phyloP scores from a whole-genome alignment of 495 filamentous ascomycete genomes.

The Penicillium bovifimosum region DNA sequence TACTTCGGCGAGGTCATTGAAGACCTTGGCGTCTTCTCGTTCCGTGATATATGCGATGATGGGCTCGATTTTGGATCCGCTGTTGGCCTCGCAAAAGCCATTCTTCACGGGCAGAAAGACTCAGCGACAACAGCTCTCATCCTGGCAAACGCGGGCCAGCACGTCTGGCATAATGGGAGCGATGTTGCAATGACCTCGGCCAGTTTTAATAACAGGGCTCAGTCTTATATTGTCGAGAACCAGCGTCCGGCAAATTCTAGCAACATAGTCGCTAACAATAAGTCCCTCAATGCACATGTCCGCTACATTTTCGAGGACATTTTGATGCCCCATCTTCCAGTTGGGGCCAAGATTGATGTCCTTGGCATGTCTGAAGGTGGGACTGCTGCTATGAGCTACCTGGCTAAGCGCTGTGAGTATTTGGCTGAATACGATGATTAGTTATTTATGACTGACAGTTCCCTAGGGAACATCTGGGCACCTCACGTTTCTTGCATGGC shows the following conservation, averaged over 20 bases:
- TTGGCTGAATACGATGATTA: background rate
- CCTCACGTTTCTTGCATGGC: constrained; percentile 30
- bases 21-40: constrained; percentile 69
- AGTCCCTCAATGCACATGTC: constrained; percentile 50
- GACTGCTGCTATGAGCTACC: constrained; percentile 46
- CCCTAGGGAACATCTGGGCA: constrained; percentile 32
- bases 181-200: constrained; percentile 48
- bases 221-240: constrained; percentile 46
- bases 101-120: constrained; percentile 24
- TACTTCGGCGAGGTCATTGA: constrained; percentile 65
- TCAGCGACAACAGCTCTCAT: constrained; percentile 42
- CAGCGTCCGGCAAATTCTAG: constrained; percentile 26
- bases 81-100: constrained; percentile 52
- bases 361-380: constrained; percentile 55
- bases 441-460: constrained; percentile 1
- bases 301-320: constrained; percentile 58
- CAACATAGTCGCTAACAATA: constrained; percentile 56
- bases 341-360: constrained; percentile 54
- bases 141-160: constrained; percentile 66
- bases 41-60: constrained; percentile 53
- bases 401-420: constrained; percentile 51
- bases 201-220: constrained; percentile 50
- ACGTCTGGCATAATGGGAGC: constrained; percentile 59
- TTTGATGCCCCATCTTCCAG: constrained; percentile 35
- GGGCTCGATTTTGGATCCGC: constrained; percentile 63